Percentiles rank a stretch among this genome's conserved stretches.
phyloP scores from a whole-genome alignment of 2,329 filamentous ascomycete species.

The Tympanopsis confertula region DNA sequence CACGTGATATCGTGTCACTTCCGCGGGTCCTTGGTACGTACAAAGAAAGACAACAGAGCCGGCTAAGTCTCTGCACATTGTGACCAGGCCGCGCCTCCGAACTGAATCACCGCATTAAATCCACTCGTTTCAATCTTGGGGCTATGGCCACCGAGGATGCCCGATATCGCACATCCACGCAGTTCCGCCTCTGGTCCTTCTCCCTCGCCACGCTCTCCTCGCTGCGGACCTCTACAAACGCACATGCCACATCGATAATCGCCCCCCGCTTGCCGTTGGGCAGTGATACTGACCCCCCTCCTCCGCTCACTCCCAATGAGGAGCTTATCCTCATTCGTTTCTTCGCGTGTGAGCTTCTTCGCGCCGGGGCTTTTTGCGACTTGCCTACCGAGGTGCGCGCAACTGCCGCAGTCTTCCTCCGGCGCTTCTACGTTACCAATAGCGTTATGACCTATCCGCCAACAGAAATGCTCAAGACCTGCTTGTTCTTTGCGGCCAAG shows the following conservation, averaged over 20 bases:
- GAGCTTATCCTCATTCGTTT: conserved; percentile 72
- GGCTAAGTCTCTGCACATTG: too few relatives aligned
- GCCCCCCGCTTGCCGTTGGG: conserved; percentile 42
- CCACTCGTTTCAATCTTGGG: too few relatives aligned
- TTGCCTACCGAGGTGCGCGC: conserved; percentile 42
- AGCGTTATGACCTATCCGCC: conserved; percentile 94
- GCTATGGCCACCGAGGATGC: conserved; percentile 43
- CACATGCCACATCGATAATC: conserved; percentile 55
- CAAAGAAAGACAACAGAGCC: too few relatives aligned
- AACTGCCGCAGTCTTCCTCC: conserved; percentile 79
- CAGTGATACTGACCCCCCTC: conserved; percentile 33
- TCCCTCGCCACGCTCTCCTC: conserved; percentile 51
- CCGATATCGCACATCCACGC: background rate
- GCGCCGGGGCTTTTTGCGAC: conserved; percentile 40
- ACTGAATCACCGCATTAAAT: too few relatives aligned
- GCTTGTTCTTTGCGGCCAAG: conserved; percentile 83
- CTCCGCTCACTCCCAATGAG: conserved; percentile 69
- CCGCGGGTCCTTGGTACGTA: too few relatives aligned
- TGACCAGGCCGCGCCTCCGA: too few relatives aligned
- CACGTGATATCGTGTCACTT: too few relatives aligned
- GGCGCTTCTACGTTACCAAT: conserved; percentile 91
- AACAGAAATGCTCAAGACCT: conserved; percentile 73
- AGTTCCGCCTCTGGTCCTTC: background rate
- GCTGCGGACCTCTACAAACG: conserved; percentile 69
- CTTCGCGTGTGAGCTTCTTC: conserved; percentile 52